phyloP scores from a whole-genome alignment of 148 eudicot species.

The Hydrangea macrophylla region DNA sequence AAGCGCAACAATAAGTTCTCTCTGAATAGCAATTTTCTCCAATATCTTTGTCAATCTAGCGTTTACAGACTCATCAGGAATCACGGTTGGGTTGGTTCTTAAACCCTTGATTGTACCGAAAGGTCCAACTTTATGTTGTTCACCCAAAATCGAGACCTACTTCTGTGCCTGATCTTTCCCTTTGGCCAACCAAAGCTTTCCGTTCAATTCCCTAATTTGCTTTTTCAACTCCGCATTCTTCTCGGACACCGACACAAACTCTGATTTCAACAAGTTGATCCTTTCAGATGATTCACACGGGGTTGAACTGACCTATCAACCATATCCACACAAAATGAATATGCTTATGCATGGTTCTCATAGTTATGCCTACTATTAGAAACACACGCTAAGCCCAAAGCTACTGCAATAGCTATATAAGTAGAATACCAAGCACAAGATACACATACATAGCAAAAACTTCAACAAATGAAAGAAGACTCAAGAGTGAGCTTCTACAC shows the following conservation, averaged over 20 bases:
- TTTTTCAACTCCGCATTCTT: constrained; percentile 67
- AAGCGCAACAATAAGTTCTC: constrained; percentile 73
- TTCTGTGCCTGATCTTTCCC: constrained; percentile 58
- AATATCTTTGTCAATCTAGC: constrained; percentile 73
- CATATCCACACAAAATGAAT: background rate
- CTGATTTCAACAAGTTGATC: constrained; percentile 55
- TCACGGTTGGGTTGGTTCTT: constrained; percentile 80
- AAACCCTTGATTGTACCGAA: constrained; percentile 81
- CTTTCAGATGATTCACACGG: constrained; percentile 56
- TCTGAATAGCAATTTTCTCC: constrained; percentile 50
- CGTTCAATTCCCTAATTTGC: constrained; percentile 64
- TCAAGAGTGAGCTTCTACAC: too few relatives aligned
- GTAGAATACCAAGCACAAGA: background rate
- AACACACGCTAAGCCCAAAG: background rate
- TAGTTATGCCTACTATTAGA: background rate
- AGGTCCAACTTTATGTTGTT: constrained; percentile 75
- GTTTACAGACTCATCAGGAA: constrained; percentile 79
- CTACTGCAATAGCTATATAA: background rate
- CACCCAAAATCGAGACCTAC: constrained; percentile 49
- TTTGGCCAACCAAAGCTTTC: constrained; percentile 58
- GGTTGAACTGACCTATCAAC: constrained; percentile 25
- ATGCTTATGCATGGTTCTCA: background rate
- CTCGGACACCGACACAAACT: constrained; percentile 45
- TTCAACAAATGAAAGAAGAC: too few relatives aligned
- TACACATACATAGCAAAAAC: background rate